Percentiles rank a stretch among this genome's conserved stretches.
Evolutionary conservation across 208 protist genomes (phyloP).

Genomic region (Leishmania martiniquensis): DNA sequence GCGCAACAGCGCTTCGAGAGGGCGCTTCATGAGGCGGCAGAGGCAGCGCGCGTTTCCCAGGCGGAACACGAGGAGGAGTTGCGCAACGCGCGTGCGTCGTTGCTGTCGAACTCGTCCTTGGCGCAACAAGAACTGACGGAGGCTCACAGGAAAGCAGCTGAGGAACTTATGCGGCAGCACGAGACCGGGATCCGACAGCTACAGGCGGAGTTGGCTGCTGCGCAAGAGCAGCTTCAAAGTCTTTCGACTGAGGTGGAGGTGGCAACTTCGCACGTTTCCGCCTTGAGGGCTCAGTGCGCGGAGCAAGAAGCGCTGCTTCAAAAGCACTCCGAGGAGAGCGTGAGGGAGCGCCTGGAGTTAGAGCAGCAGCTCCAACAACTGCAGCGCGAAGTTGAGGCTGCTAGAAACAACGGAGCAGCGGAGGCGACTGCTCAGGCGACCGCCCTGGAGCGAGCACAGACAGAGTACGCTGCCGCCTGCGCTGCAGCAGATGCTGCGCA

Average conservation of each 20-base stretch:
- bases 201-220: conserved; percentile 4
- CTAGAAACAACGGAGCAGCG: conserved; percentile 1
- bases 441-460: conserved; percentile 25
- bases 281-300: conserved; percentile 14
- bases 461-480: conserved; percentile 16
- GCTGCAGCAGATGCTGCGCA: conserved; percentile 17
- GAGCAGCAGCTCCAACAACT: conserved; percentile 32
- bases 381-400: conserved; percentile 19
- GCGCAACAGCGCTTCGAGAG: conserved; percentile 6
- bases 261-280: conserved; percentile 7
- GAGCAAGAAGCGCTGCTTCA: conserved; percentile 14
- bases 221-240: conserved; percentile 9
- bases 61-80: conserved; percentile 21
- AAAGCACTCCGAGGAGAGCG: conserved; percentile 16
- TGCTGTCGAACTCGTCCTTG: conserved; percentile 10
- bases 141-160: conserved; percentile 31
- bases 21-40: background rate
- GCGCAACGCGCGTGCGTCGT: conserved; percentile 6
- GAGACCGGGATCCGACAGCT: conserved; percentile 8
- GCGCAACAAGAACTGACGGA: conserved; percentile 22
- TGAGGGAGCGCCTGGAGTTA: conserved; percentile 26
- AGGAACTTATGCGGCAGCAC: conserved; percentile 25
- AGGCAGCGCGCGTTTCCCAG: conserved; percentile 14
- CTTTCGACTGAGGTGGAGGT: background rate
- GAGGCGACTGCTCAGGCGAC: conserved; percentile 17